A percentile compares a stretch with the other conserved stretches of the same genome.
Conservation (phyloP, 768 basidiomycete genomes). For the Auriscalpium vulgare region DNA sequence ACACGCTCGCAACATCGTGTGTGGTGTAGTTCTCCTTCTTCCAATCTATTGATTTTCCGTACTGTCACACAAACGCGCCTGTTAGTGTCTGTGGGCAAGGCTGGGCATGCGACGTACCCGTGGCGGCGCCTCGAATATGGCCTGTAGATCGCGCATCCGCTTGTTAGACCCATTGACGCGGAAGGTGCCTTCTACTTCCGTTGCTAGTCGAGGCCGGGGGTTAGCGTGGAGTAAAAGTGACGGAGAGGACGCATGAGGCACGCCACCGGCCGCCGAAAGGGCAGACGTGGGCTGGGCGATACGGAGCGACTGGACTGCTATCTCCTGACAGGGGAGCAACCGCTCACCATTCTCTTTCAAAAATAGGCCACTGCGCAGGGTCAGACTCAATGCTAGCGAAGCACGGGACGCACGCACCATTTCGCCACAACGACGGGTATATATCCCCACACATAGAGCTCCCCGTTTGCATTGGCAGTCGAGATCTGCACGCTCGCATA, state of each 20-base stretch:
- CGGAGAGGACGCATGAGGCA: no score
- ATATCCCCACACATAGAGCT: constrained; percentile 86
- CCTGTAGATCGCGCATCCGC: constrained; percentile 93
- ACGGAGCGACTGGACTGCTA: not conserved
- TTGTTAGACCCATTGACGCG: constrained; percentile 93
- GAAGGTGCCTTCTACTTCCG: constrained; percentile 89
- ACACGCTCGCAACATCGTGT: constrained; percentile 96
- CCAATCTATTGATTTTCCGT: constrained; percentile 92
- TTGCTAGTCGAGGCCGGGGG: constrained; percentile 39
- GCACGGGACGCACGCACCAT: constrained; percentile 49
- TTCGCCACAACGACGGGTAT: constrained; percentile 98
- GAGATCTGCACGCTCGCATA: constrained; percentile 93
- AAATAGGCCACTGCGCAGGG: constrained; percentile 64
- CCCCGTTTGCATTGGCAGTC: constrained; percentile 74
- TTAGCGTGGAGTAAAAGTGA: not conserved
- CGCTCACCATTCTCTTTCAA: constrained; percentile 84
- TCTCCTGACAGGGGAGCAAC: not conserved
- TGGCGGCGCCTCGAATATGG: constrained; percentile 81
- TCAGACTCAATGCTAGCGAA: constrained; percentile 6
- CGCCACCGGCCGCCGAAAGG: no score
- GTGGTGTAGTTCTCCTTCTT: constrained; percentile 78
- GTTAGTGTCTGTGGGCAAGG: not conserved
- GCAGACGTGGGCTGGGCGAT: no score
- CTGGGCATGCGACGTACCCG: constrained; percentile 43
- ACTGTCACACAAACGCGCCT: constrained; percentile 38